Percentiles rank a stretch among this genome's conserved stretches.
Evolutionary conservation across 1,139 yeast genomes (phyloP).

Genomic region (Pichia sp.): DNA sequence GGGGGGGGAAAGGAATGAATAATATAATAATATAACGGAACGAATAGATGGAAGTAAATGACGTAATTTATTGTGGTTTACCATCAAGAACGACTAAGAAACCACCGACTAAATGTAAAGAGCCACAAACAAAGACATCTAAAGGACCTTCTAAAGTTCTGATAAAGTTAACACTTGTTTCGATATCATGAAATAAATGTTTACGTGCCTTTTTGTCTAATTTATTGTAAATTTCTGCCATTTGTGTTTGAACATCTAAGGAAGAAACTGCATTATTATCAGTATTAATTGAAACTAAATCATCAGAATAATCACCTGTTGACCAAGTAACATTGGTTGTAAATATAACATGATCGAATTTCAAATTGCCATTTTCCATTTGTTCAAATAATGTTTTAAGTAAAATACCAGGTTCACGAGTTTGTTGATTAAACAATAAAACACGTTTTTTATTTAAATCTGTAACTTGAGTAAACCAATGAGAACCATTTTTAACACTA

Average conservation of each 20-base stretch:
- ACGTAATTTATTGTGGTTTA: conserved; percentile 11
- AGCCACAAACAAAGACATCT: conserved; percentile 90
- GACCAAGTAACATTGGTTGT: conserved; percentile 92
- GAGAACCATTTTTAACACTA: conserved; percentile 71
- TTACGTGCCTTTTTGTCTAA: conserved; percentile 42
- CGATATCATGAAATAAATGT: conserved; percentile 67
- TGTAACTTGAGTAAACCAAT: conserved; percentile 57
- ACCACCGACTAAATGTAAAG: conserved; percentile 92
- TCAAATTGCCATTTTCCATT: conserved; percentile 30
- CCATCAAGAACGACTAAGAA: conserved; percentile 74
- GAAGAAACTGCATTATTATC: conserved; percentile 72
- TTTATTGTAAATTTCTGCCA: conserved; percentile 63
- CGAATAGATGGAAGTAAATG: background rate
- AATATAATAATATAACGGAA: background rate
- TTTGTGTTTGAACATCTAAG: conserved; percentile 70
- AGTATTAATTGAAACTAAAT: conserved; percentile 77
- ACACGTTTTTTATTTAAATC: conserved; percentile 33
- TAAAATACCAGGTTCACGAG: conserved; percentile 72
- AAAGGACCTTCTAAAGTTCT: conserved; percentile 41
- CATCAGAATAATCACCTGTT: conserved; percentile 71
- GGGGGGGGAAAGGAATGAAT: too few species aligned
- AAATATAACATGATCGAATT: conserved; percentile 73
- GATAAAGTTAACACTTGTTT: conserved; percentile 57
- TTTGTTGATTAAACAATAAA: conserved; percentile 87
- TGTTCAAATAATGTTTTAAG: conserved; percentile 47